Evolutionary conservation across 2,329 filamentous ascomycete species (phyloP).

Genomic region (Colletotrichum chrysophilum): DNA sequence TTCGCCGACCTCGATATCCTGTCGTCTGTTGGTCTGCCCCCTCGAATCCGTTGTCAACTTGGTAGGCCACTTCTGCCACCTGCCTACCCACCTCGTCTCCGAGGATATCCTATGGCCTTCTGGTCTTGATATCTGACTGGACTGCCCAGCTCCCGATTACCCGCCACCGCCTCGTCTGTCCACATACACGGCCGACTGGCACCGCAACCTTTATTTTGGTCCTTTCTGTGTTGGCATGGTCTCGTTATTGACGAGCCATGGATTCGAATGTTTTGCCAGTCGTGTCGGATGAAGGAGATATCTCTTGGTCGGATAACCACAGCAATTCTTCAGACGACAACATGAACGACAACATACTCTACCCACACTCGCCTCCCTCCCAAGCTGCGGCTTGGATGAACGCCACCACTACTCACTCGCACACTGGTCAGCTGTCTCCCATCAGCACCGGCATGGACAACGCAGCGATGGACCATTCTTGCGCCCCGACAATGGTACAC

Average conservation of each 20-base stretch:
- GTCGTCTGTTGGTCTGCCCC: not conserved
- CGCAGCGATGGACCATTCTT: slow-evolving; percentile 38
- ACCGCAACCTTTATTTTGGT: not conserved
- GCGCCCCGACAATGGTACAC: slow-evolving; percentile 46
- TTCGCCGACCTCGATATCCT: not conserved
- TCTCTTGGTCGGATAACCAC: slow-evolving; percentile 51
- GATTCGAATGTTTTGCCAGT: slow-evolving; percentile 45
- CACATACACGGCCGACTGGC: not conserved
- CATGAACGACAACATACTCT: slow-evolving; percentile 28
- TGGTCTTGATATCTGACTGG: slow-evolving; percentile 14
- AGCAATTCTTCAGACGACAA: slow-evolving; percentile 51
- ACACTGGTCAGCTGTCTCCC: slow-evolving; percentile 57
- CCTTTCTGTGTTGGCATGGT: slow-evolving; percentile 39
- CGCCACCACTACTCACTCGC: slow-evolving; percentile 35
- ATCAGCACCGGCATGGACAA: slow-evolving; percentile 56
- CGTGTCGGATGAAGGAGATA: slow-evolving; percentile 44
- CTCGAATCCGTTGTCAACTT: not conserved
- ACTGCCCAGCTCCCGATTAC: not conserved
- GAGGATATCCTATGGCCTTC: not conserved
- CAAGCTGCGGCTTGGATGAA: slow-evolving; percentile 35
- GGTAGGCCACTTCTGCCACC: not conserved
- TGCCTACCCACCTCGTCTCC: not conserved
- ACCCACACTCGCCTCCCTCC: slow-evolving; percentile 39
- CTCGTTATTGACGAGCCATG: slow-evolving; percentile 52
- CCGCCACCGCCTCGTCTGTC: not conserved